A percentile compares a stretch with the other conserved stretches of the same genome.
phyloP scores from a whole-genome alignment of 2,329 filamentous ascomycete genomes.

The Elsinoe perseae region DNA sequence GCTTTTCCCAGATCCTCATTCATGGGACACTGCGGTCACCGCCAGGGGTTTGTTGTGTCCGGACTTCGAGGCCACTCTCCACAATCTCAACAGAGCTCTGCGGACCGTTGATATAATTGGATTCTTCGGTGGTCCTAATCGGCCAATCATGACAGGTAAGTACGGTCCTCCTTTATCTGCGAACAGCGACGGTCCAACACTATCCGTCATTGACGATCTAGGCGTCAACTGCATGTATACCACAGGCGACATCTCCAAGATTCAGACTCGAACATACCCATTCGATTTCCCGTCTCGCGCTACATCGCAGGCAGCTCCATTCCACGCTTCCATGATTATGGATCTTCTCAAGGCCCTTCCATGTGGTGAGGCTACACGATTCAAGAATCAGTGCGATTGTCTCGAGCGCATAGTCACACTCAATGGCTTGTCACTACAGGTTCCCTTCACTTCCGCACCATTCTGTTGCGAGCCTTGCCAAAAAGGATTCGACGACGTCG shows the following conservation, averaged over 20 bases:
- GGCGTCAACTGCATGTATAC: background rate
- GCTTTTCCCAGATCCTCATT: background rate
- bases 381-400: background rate
- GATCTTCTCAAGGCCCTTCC: background rate
- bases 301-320: background rate
- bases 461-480: constrained; percentile 1
- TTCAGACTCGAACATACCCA: background rate
- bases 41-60: background rate
- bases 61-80: background rate
- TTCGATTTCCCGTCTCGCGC: background rate
- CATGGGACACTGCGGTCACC: background rate
- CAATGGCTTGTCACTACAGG: background rate
- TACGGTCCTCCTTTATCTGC: background rate
- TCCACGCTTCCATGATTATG: background rate
- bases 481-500: background rate
- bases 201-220: background rate
- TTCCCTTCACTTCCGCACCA: background rate
- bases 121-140: background rate
- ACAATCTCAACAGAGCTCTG: background rate
- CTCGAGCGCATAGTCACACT: background rate
- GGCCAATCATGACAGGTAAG: background rate
- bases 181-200: background rate
- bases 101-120: background rate
- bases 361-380: background rate
- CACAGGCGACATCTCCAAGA: background rate